Evolutionary conservation across 2,329 filamentous ascomycete genomes (phyloP).

Genomic region (Monosporascus sp.): DNA sequence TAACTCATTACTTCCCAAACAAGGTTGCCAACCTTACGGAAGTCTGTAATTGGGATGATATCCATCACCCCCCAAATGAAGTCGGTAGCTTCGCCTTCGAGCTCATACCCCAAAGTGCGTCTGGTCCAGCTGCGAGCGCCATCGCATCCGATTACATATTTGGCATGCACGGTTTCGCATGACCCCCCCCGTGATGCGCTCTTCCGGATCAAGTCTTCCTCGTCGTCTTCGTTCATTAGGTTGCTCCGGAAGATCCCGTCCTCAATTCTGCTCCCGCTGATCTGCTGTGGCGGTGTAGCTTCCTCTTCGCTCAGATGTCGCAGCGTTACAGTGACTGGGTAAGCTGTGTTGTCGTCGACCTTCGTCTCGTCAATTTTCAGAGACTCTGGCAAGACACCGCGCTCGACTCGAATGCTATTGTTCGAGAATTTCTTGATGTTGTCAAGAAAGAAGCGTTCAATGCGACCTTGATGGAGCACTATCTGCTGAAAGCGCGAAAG

Average conservation of each 20-base stretch:
- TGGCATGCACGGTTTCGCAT: constrained; percentile 23
- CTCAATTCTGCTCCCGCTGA: constrained; percentile 32
- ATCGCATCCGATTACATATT: constrained; percentile 19
- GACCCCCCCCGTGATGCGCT: constrained; percentile 16
- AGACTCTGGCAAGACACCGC: constrained; percentile 51
- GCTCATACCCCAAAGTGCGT: constrained; percentile 29
- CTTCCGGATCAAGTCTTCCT: constrained; percentile 40
- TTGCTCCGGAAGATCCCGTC: constrained; percentile 58
- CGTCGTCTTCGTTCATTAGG: constrained; percentile 47
- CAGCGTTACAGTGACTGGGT: constrained; percentile 57
- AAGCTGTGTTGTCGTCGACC: constrained; percentile 43
- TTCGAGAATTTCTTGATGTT: constrained; percentile 50
- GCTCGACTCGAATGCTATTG: constrained; percentile 46
- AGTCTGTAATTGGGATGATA: constrained; percentile 33
- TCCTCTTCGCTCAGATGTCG: constrained; percentile 54
- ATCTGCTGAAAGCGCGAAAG: constrained; percentile 60
- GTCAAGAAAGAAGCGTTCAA: constrained; percentile 63
- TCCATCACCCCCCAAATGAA: constrained; percentile 40
- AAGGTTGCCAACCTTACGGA: constrained; percentile 26
- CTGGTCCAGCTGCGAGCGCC: constrained; percentile 20
- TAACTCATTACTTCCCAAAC: background rate
- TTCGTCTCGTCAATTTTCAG: constrained; percentile 48
- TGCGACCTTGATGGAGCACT: constrained; percentile 65
- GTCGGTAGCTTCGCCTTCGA: constrained; percentile 47
- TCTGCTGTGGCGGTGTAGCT: constrained; percentile 38